Conservation (phyloP, 371 early-diverging fungal genomes). For the Capillidium heterosporum region DNA sequence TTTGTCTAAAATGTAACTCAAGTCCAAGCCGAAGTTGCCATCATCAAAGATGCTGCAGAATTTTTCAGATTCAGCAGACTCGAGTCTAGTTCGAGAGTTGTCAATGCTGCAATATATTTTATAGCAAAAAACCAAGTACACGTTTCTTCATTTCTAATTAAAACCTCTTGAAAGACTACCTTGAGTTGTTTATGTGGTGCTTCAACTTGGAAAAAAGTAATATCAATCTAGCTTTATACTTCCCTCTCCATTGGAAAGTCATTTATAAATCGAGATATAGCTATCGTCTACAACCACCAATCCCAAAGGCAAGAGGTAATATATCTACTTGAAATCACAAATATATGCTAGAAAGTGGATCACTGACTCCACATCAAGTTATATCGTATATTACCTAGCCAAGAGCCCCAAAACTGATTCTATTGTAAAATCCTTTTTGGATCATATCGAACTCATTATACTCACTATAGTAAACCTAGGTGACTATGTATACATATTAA, state of each 20-base stretch:
- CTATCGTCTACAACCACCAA: constrained; percentile 4
- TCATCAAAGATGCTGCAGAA: too few species aligned
- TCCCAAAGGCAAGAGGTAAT: background rate
- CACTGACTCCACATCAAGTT: background rate
- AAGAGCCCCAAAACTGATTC: background rate
- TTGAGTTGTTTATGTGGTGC: background rate
- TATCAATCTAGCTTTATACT: background rate
- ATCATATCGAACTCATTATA: constrained; percentile 14
- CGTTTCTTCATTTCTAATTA: too few species aligned
- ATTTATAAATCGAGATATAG: background rate
- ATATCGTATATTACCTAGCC: background rate
- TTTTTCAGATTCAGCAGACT: too few species aligned
- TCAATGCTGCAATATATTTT: too few species aligned
- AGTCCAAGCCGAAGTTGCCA: too few species aligned
- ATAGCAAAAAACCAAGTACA: too few species aligned
- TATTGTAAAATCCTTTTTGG: background rate
- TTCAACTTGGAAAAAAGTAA: background rate
- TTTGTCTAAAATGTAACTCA: too few species aligned
- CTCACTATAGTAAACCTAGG: constrained; percentile 29
- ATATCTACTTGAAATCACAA: background rate
- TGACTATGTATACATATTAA: constrained; percentile 22
- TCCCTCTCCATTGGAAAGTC: constrained; percentile 6
- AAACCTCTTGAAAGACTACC: background rate
- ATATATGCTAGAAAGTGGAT: constrained; percentile 7
- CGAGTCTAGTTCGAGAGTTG: too few species aligned